Conservation (phyloP, 441 rosid species). For the Flueggea neowawraea region DNA sequence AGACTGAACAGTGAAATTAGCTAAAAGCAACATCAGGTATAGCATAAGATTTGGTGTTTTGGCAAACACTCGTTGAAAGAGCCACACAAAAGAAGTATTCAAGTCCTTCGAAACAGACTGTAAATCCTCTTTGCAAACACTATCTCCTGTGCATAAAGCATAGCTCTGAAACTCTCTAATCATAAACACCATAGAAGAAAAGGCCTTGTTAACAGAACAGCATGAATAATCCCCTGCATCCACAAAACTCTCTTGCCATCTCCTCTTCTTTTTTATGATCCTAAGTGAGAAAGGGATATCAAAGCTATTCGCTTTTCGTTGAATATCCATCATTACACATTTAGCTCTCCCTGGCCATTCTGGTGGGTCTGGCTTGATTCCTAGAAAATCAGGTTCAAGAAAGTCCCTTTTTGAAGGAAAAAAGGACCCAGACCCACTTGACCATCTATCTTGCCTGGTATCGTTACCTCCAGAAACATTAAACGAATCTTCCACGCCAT, state of each 20-base stretch:
- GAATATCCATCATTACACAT: slow-evolving; percentile 38
- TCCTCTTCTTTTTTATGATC: slow-evolving; percentile 59
- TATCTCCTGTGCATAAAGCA: slow-evolving; percentile 39
- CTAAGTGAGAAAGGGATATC: slow-evolving; percentile 59
- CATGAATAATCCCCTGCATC: slow-evolving; percentile 47
- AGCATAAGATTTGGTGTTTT: slow-evolving; percentile 73
- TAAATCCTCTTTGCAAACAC: slow-evolving; percentile 37
- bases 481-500: slow-evolving; percentile 14
- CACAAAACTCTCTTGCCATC: slow-evolving; percentile 33
- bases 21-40: slow-evolving; percentile 68
- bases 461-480: slow-evolving; percentile 1
- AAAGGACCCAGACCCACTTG: slow-evolving; percentile 11
- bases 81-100: slow-evolving; percentile 62
- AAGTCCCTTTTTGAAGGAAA: slow-evolving; percentile 41
- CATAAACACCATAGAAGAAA: slow-evolving; percentile 70
- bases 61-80: slow-evolving; percentile 70
- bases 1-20: slow-evolving; percentile 65
- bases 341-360: slow-evolving; percentile 58
- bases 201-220: slow-evolving; percentile 58
- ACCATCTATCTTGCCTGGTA: slow-evolving; percentile 11
- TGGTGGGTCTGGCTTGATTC: slow-evolving; percentile 37
- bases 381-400: slow-evolving; percentile 34
- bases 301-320: slow-evolving; percentile 48
- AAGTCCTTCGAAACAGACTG: slow-evolving; percentile 41
- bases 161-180: slow-evolving; percentile 63